Evolutionary conservation across 495 filamentous ascomycete genomes (phyloP), one percentile per base, ranked within the genome.

Genomic region (Penicillium lagena): DNA sequence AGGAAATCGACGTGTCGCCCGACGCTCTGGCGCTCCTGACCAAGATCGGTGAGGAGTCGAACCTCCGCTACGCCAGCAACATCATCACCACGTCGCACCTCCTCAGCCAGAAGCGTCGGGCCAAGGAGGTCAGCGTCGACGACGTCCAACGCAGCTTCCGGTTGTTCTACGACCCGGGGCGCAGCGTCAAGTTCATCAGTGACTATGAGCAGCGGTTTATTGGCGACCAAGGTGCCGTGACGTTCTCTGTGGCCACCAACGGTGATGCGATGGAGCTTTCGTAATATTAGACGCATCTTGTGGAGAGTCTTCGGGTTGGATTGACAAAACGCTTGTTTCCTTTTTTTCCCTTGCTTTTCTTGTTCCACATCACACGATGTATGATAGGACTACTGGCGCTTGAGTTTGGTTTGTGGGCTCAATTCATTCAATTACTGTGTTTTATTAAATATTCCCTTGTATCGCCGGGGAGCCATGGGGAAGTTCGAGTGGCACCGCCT

Each of bases 191-290:
- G 59, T 97, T 96, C 55, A 86, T 99, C 29, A 69, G 75, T 37
- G 82, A 94, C 49, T 94, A 85, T 52, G 93, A 97, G 72, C 89
- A 90, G 70, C 80, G 87, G 30, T 87, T 98, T 30, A 95, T 98
- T 62, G 85, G 89, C 31, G 83, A 95, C 15, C 80, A 86, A 54
- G 91, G 91, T 9, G 73, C 60, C 15, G 91, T 95, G 28, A 84
- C 76, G 42, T 80, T 96, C 51, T 59, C 76, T 7, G 73, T 76
- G 4, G 65, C 80, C 7, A 84, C 86, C 51, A 83, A 84, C 12
- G 83, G 78, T 1, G 87, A 95, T 62, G 81, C 76, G 9, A 95
- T 95, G 90, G 90, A 95, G 55, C 76, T 87, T 42, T 86, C 82
- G 47, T 84, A 71, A 62, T 22, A 22, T 22, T 22, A 22, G 22